phyloP scores from a whole-genome alignment of 2,329 filamentous ascomycete species.

The Claviceps humidiphila region DNA sequence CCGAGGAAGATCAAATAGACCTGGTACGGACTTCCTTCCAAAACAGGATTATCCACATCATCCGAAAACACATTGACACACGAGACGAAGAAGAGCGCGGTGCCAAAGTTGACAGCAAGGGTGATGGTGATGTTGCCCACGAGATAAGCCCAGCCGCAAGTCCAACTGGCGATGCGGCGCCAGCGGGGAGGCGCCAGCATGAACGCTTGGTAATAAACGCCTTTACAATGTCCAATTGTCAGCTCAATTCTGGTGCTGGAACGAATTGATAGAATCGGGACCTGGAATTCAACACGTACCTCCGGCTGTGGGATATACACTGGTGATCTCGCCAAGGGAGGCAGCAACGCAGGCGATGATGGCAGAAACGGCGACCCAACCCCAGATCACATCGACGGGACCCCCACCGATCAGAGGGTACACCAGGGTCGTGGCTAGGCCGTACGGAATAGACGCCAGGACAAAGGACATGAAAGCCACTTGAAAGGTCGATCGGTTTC shows the following conservation, averaged over 20 bases:
- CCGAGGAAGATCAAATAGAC: constrained; percentile 59
- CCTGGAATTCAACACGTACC: constrained; percentile 26
- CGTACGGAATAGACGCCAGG: constrained; percentile 61
- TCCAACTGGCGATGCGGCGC: constrained; percentile 53
- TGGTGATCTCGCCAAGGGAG: constrained; percentile 62
- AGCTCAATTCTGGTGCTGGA: not conserved
- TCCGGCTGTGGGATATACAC: constrained; percentile 62
- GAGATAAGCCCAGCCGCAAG: constrained; percentile 64
- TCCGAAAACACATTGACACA: constrained; percentile 43
- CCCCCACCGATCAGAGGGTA: constrained; percentile 56
- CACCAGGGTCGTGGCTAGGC: constrained; percentile 54
- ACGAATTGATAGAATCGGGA: not conserved
- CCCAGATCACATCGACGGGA: constrained; percentile 59
- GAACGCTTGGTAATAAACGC: constrained; percentile 66
- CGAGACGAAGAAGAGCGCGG: constrained; percentile 48
- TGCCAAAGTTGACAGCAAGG: constrained; percentile 70
- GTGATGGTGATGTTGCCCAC: constrained; percentile 75
- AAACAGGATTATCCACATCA: constrained; percentile 27
- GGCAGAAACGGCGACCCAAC: constrained; percentile 53
- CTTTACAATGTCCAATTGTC: constrained; percentile 9
- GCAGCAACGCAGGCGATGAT: constrained; percentile 60
- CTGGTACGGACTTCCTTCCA: constrained; percentile 45
- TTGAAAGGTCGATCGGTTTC: constrained; percentile 53
- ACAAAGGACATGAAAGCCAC: constrained; percentile 68
- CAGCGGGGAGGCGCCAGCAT: constrained; percentile 52